These are phyloP conservation scores for Calonectria naviculata DNA, from an alignment of 2,329 filamentous ascomycete species.

Conservation along the genomic window DNA sequence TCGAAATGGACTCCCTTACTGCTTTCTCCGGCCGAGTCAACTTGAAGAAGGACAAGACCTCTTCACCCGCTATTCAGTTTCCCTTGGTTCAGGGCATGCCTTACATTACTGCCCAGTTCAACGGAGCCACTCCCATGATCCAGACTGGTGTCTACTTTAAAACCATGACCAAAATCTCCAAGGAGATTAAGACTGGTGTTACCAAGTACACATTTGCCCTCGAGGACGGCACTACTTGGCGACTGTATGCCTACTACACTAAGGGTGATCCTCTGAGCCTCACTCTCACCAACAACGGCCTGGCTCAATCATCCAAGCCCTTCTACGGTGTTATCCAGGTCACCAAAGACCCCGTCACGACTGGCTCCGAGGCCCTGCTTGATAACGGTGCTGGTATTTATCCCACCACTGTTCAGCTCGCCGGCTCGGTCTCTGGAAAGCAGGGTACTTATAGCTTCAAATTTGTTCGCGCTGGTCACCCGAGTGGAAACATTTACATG, in stretches of 20 bases:
- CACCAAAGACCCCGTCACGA: constrained; percentile 75
- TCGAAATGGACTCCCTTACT: constrained; percentile 65
- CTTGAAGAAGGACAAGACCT: constrained; percentile 65
- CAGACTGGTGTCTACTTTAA: constrained; percentile 81
- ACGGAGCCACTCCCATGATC: constrained; percentile 75
- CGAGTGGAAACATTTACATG: constrained; percentile 75
- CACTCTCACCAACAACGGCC: constrained; percentile 72
- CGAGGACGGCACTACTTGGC: constrained; percentile 80
- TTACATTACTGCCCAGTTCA: constrained; percentile 84
- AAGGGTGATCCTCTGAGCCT: constrained; percentile 73
- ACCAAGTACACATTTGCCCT: constrained; percentile 82
- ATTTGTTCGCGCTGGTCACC: constrained; percentile 78
- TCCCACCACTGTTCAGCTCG: constrained; percentile 71
- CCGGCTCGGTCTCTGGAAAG: constrained; percentile 68
- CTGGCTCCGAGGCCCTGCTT: constrained; percentile 71
- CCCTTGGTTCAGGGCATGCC: constrained; percentile 91
- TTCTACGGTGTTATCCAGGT: constrained; percentile 88
- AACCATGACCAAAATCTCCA: constrained; percentile 68
- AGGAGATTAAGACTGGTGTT: constrained; percentile 70
- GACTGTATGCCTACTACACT: constrained; percentile 78
- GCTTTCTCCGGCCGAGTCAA: constrained; percentile 75
- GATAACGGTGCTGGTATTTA: constrained; percentile 84
- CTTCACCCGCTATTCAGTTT: constrained; percentile 74
- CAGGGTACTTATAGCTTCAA: constrained; percentile 78
- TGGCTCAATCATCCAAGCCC: constrained; percentile 71